Conservation (phyloP, 345 rosid genomes). For the Erysimum cheiranthoides region DNA sequence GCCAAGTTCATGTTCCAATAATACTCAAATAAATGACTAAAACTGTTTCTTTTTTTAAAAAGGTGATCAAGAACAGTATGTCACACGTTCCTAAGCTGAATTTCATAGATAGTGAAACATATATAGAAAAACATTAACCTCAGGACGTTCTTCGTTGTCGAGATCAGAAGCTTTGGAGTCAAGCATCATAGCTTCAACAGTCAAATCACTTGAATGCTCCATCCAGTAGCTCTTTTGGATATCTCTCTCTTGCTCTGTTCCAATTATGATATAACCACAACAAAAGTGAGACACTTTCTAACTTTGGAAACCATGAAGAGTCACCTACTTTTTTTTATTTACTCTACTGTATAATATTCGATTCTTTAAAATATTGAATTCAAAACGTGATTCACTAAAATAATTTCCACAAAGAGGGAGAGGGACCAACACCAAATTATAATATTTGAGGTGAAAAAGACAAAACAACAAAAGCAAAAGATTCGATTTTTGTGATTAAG, state of each 20-base stretch:
- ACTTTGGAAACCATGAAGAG: slow-evolving; percentile 36
- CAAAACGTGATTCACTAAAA: slow-evolving; percentile 30
- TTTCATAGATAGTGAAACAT: background rate
- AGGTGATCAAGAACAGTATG: slow-evolving; percentile 25
- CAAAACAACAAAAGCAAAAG: slow-evolving; percentile 16
- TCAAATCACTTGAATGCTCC: slow-evolving; percentile 71
- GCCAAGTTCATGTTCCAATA: background rate
- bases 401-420: background rate
- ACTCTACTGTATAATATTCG: background rate
- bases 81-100: background rate
- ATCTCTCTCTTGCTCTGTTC: slow-evolving; percentile 41
- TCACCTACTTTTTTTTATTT: slow-evolving; percentile 13
- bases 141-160: slow-evolving; percentile 89
- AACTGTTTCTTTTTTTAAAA: background rate
- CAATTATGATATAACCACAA: slow-evolving; percentile 37
- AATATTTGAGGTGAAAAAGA: background rate
- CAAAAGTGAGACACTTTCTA: slow-evolving; percentile 4
- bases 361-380: background rate
- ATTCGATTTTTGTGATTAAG: slow-evolving; percentile 1
- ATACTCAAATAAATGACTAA: background rate
- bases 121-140: slow-evolving; percentile 44
- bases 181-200: slow-evolving; percentile 89
- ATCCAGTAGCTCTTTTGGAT: slow-evolving; percentile 76
- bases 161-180: slow-evolving; percentile 85
- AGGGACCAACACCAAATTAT: background rate